phyloP scores from a whole-genome alignment of 2,329 filamentous ascomycete genomes.

The Penicillium brasilianum region DNA sequence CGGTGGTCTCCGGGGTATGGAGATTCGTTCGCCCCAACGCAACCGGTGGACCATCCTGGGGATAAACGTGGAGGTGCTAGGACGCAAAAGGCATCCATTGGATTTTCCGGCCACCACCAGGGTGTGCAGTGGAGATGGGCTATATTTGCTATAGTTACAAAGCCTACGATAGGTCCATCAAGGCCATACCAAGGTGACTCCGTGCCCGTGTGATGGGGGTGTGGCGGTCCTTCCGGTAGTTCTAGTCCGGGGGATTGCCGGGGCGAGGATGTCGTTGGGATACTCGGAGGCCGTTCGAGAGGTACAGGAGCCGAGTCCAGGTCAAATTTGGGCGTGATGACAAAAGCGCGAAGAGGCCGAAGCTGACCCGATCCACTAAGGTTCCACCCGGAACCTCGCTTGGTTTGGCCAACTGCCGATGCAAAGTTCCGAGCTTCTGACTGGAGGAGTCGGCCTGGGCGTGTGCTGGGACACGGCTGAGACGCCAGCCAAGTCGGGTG shows the following conservation, averaged over 20 bases:
- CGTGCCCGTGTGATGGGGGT: neutral
- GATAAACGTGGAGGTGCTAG: neutral
- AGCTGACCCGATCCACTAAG: conserved; percentile 5
- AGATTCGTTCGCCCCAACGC: conserved; percentile 2
- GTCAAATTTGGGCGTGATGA: neutral
- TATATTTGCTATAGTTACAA: neutral
- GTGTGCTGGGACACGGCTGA: neutral
- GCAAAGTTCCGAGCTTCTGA: conserved; percentile 3
- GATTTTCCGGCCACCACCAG: neutral
- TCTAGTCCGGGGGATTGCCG: conserved; percentile 9
- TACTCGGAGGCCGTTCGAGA: conserved; percentile 1
- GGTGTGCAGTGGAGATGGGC: neutral
- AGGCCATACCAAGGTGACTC: neutral
- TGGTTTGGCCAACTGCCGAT: conserved; percentile 17
- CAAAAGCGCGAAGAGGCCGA: neutral
- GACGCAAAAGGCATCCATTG: neutral
- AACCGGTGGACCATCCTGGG: conserved; percentile 7
- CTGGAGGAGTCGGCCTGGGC: conserved; percentile 5
- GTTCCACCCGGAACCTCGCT: conserved; percentile 16
- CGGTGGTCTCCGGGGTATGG: conserved; percentile 12
- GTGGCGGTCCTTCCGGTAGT: conserved; percentile 8
- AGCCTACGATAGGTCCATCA: neutral
- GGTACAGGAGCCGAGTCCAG: conserved; percentile 2
- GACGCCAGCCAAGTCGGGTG: conserved; percentile 11
- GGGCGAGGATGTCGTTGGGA: neutral